Percentiles rank a stretch among this genome's conserved stretches.
Conservation (phyloP, 2,329 filamentous ascomycete species). For the Aureobasidium sp. region DNA sequence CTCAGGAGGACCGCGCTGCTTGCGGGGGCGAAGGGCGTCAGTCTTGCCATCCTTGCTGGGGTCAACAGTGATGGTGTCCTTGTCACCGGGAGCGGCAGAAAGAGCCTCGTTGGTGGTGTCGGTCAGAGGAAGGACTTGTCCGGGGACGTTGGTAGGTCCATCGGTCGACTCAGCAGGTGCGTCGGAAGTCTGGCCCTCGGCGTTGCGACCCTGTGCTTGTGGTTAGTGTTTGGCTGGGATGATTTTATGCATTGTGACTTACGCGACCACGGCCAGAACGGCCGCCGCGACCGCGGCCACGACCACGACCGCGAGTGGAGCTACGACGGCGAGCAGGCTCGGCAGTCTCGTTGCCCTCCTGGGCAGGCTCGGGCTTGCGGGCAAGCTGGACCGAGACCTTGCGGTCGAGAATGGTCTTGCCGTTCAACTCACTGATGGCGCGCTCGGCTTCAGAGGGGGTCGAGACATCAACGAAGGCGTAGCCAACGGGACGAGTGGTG, state of each 20-base stretch:
- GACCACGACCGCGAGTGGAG: constrained; percentile 47
- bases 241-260: constrained; percentile 37
- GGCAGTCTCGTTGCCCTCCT: constrained; percentile 71
- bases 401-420: constrained; percentile 94
- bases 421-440: constrained; percentile 90
- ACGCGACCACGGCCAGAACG: constrained; percentile 54
- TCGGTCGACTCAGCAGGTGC: constrained; percentile 36
- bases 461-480: constrained; percentile 96
- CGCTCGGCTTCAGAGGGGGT: constrained; percentile 91
- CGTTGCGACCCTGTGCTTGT: constrained; percentile 9
- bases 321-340: constrained; percentile 51
- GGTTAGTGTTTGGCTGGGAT: not conserved
- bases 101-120: constrained; percentile 46
- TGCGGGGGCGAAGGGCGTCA: constrained; percentile 49
- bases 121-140: constrained; percentile 41
- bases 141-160: constrained; percentile 45
- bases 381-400: constrained; percentile 99
- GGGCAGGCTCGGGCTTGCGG: constrained; percentile 85
- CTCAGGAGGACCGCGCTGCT: constrained; percentile 90
- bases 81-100: constrained; percentile 44
- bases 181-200: constrained; percentile 37
- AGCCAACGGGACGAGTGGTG: constrained; percentile 95
- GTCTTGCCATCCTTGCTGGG: constrained; percentile 32
- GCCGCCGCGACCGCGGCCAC: constrained; percentile 53
- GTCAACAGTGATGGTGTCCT: constrained; percentile 34